These are phyloP conservation scores for Elsinoe necatrix DNA, from an alignment of 2,329 filamentous ascomycete genomes.

Conservation along the genomic window DNA sequence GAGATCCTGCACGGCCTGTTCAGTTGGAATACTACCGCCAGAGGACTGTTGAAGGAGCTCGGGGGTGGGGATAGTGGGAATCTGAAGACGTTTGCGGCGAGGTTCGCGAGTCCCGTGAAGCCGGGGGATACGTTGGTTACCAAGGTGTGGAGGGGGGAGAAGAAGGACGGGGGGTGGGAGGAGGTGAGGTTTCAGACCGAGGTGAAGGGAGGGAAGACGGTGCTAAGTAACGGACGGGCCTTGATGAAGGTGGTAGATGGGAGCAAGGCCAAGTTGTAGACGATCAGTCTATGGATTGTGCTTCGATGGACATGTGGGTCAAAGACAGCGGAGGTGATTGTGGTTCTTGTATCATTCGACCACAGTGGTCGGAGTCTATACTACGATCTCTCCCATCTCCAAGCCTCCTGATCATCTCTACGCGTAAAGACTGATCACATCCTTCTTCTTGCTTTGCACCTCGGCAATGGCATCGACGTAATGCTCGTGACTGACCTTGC, in stretches of 20 bases:
- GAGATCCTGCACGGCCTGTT: constrained; percentile 84
- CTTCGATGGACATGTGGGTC: background rate
- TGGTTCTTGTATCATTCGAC: constrained; percentile 4
- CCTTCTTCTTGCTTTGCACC: constrained; percentile 94
- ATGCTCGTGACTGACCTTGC: constrained; percentile 95
- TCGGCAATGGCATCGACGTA: constrained; percentile 98
- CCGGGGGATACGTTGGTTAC: constrained; percentile 75
- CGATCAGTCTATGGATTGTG: background rate
- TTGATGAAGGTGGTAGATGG: constrained; percentile 57
- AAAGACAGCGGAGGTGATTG: background rate
- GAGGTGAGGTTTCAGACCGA: constrained; percentile 73
- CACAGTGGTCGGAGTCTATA: constrained; percentile 12
- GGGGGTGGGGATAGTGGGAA: constrained; percentile 72
- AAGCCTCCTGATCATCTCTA: background rate
- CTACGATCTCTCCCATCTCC: background rate
- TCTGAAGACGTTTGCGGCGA: constrained; percentile 78
- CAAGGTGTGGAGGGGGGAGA: constrained; percentile 68
- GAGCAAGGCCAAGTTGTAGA: constrained; percentile 52
- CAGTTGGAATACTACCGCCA: constrained; percentile 73
- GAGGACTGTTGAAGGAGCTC: constrained; percentile 63
- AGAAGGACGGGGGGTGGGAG: constrained; percentile 59
- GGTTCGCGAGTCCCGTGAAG: constrained; percentile 76
- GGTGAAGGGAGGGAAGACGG: constrained; percentile 73
- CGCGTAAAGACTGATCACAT: constrained; percentile 31
- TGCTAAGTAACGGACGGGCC: constrained; percentile 77